A percentile compares a stretch with the other conserved stretches of the same genome.
phyloP scores from a whole-genome alignment of 2,329 filamentous ascomycete species.

The Paraconiothyrium brasiliense region DNA sequence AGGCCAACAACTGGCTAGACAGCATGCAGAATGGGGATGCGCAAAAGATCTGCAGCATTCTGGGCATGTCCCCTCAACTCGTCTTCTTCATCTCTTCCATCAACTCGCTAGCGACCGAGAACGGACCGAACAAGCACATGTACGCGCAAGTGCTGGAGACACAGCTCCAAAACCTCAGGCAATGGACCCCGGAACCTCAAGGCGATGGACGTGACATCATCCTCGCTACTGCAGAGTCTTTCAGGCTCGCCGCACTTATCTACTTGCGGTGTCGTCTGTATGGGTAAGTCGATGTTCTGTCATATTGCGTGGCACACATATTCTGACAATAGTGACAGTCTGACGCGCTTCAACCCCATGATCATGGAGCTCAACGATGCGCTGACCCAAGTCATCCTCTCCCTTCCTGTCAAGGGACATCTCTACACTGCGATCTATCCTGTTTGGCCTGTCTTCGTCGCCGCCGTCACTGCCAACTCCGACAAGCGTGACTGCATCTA shows the following conservation, averaged over 20 bases:
- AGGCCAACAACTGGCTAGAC: constrained; percentile 39
- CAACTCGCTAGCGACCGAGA: constrained; percentile 33
- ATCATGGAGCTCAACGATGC: constrained; percentile 40
- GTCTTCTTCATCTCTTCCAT: constrained; percentile 41
- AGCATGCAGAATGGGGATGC: constrained; percentile 30
- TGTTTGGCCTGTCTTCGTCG: constrained; percentile 46
- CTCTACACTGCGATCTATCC: constrained; percentile 47
- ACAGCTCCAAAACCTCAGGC: constrained; percentile 38
- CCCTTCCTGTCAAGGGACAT: constrained; percentile 42
- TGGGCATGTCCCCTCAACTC: constrained; percentile 42
- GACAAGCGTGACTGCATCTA: constrained; percentile 44
- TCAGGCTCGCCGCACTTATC: constrained; percentile 43
- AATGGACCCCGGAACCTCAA: constrained; percentile 38
- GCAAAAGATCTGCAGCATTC: constrained; percentile 34
- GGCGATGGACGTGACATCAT: constrained; percentile 37
- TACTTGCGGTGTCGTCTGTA: constrained; percentile 44
- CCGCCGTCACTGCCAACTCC: constrained; percentile 41
- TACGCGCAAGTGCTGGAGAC: constrained; percentile 38
- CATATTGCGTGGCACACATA: constrained; percentile 1
- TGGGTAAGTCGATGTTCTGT: constrained; percentile 28
- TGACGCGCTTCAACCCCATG: constrained; percentile 43
- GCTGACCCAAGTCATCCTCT: constrained; percentile 34
- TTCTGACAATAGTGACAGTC: constrained; percentile 26
- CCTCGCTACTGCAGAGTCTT: constrained; percentile 41
- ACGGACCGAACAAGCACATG: constrained; percentile 28